Conservation (phyloP, 2,329 filamentous ascomycete genomes). For the Alternaria ethzedia region DNA sequence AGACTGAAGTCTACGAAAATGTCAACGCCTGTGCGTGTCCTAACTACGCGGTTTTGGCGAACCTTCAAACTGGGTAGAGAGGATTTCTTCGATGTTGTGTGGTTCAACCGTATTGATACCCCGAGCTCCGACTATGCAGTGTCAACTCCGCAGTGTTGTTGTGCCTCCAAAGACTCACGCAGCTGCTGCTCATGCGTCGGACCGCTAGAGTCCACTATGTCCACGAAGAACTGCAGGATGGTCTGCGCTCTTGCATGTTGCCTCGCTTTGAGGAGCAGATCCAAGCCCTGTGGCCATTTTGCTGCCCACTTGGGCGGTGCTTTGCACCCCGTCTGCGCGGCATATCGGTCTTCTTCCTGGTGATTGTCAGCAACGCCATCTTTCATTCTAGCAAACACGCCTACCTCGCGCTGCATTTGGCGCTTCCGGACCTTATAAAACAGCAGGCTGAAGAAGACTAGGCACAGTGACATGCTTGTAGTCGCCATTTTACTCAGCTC, state of each 20-base stretch:
- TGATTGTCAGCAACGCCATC: neutral
- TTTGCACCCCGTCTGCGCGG: constrained; percentile 3
- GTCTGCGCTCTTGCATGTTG: constrained; percentile 4
- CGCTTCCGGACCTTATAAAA: neutral
- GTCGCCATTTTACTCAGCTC: neutral
- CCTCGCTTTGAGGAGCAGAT: constrained; percentile 18
- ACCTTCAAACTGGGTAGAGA: constrained; percentile 22
- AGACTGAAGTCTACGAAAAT: constrained; percentile 9
- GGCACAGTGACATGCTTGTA: neutral
- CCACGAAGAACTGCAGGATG: constrained; percentile 35
- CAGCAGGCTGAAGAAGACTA: neutral
- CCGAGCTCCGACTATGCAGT: constrained; percentile 4
- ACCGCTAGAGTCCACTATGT: constrained; percentile 39
- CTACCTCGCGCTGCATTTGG: neutral
- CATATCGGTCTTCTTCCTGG: constrained; percentile 5
- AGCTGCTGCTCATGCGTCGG: constrained; percentile 15
- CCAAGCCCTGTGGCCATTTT: constrained; percentile 18
- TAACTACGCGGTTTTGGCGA: neutral
- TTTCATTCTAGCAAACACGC: neutral
- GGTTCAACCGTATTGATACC: constrained; percentile 22
- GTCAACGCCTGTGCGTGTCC: neutral
- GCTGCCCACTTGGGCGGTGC: constrained; percentile 7
- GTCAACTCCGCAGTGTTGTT: neutral
- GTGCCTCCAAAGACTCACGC: neutral
- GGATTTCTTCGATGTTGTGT: constrained; percentile 23